Evolutionary conservation across 2,329 filamentous ascomycete species (phyloP).

Genomic region (Fusarium piperis): DNA sequence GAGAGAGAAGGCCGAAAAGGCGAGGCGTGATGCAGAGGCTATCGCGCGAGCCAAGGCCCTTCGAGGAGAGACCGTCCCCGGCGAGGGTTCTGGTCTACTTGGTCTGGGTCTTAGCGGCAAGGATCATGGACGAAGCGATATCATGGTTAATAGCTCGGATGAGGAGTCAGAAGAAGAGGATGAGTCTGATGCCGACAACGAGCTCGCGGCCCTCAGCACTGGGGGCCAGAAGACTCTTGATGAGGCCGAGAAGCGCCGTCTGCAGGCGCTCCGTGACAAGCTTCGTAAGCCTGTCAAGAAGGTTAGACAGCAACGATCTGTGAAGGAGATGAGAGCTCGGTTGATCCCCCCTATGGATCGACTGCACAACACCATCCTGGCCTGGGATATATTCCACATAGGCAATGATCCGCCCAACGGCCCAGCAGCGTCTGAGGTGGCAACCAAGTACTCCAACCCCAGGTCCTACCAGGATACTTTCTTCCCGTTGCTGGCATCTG

Average conservation of each 20-base stretch:
- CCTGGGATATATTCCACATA: constrained; percentile 94
- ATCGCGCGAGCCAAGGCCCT: constrained; percentile 72
- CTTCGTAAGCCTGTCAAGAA: constrained; percentile 83
- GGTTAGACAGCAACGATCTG: constrained; percentile 79
- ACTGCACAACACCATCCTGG: constrained; percentile 85
- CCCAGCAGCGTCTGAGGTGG: constrained; percentile 78
- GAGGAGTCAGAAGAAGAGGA: constrained; percentile 77
- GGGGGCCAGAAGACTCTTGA: constrained; percentile 60
- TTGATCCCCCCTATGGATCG: constrained; percentile 88
- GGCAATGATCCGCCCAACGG: constrained; percentile 86
- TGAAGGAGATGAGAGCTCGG: constrained; percentile 93
- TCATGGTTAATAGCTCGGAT: constrained; percentile 89
- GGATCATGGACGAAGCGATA: constrained; percentile 83
- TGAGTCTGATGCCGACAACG: constrained; percentile 61
- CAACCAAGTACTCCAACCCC: constrained; percentile 80
- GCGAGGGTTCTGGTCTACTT: constrained; percentile 81
- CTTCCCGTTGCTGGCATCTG: constrained; percentile 86
- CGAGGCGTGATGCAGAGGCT: constrained; percentile 75
- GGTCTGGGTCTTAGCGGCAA: constrained; percentile 79
- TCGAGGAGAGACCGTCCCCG: constrained; percentile 54
- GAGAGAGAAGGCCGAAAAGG: constrained; percentile 78
- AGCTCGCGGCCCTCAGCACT: constrained; percentile 59
- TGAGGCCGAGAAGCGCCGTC: constrained; percentile 57
- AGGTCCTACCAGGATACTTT: constrained; percentile 88
- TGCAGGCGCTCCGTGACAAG: constrained; percentile 62